Evolutionary conservation across 2,329 filamentous ascomycete genomes (phyloP).

Genomic region (Botrytis hyacinthi): DNA sequence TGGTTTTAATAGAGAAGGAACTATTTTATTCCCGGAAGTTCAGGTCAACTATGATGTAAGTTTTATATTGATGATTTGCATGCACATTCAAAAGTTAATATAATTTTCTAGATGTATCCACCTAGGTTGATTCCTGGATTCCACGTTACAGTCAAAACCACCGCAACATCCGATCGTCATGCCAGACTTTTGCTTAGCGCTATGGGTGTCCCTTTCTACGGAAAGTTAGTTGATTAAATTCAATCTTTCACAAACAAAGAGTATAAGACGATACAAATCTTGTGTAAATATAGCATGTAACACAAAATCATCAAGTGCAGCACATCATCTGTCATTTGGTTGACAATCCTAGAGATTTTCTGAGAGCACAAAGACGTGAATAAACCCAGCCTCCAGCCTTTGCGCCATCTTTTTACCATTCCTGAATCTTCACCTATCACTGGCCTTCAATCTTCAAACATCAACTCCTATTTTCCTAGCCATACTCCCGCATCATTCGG

Average conservation of each 20-base stretch:
- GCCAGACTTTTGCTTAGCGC: conserved; percentile 35
- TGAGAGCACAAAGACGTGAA: neutral
- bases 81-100: conserved; percentile 21
- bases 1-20: conserved; percentile 71
- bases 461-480: too few relatives aligned
- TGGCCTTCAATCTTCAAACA: too few relatives aligned
- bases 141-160: conserved; percentile 39
- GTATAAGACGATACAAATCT: conserved; percentile 3
- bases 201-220: conserved; percentile 36
- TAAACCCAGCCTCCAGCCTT: neutral
- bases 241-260: neutral
- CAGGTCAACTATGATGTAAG: conserved; percentile 93
- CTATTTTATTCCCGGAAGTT: conserved; percentile 87
- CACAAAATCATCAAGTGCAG: conserved; percentile 7
- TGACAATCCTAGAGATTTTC: fast-evolving
- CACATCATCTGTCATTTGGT: neutral
- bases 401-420: too few relatives aligned
- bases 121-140: conserved; percentile 45
- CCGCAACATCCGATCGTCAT: conserved; percentile 35
- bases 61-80: conserved; percentile 29
- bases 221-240: conserved; percentile 34
- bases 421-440: too few relatives aligned
- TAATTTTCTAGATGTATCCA: conserved; percentile 52
- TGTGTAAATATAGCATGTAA: conserved; percentile 19
- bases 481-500: too few relatives aligned